These are phyloP conservation scores for Pythium phragmitis DNA, from an alignment of 352 stramenopile species.

Conservation along the genomic window DNA sequence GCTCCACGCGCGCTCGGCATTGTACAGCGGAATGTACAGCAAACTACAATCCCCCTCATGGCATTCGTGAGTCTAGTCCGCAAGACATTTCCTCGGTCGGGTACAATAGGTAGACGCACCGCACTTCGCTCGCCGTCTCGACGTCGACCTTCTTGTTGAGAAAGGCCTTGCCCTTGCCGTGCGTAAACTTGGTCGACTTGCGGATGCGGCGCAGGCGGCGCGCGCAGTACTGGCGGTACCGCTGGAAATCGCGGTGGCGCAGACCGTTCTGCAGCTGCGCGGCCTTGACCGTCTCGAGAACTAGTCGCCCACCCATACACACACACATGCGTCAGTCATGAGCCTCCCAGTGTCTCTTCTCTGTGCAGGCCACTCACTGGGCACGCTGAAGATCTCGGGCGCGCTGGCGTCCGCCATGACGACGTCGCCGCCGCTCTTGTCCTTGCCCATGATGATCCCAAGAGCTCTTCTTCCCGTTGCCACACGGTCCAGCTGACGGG, in stretches of 20 bases:
- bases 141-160: conserved; percentile 82
- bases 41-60: conserved; percentile 28
- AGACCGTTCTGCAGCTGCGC: conserved; percentile 89
- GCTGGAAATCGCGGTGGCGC: conserved; percentile 89
- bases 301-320: conserved; percentile 23
- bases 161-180: conserved; percentile 85
- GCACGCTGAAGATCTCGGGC: conserved; percentile 30
- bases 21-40: conserved; percentile 88
- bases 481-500: conserved; percentile 16
- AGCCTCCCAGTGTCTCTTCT: background rate
- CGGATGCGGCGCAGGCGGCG: conserved; percentile 83
- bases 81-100: background rate
- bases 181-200: conserved; percentile 87
- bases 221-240: conserved; percentile 90
- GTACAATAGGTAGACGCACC: conserved; percentile 26
- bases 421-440: conserved; percentile 28
- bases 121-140: conserved; percentile 67
- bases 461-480: conserved; percentile 14
- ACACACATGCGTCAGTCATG: background rate
- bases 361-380: conserved; percentile 24
- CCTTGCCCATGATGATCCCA: conserved; percentile 29
- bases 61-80: background rate
- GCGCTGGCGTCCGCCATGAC: conserved; percentile 29
- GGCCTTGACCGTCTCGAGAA: conserved; percentile 88
- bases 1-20: conserved; percentile 89